Conservation (phyloP, 1,139 yeast genomes). For the Geotrichum histeridarum region DNA sequence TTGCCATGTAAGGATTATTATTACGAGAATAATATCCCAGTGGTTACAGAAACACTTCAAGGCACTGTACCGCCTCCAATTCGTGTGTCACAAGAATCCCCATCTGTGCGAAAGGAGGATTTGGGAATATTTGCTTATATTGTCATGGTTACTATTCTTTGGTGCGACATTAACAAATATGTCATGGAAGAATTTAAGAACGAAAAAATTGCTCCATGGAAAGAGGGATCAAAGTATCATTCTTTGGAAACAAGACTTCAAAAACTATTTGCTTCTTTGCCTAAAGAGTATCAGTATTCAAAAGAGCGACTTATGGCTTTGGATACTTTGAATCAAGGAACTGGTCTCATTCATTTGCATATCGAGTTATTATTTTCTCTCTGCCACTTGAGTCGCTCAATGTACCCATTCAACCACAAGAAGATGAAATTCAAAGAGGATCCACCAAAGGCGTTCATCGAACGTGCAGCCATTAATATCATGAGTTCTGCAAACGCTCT, state of each 20-base stretch:
- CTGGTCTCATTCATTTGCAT: slow-evolving; percentile 30
- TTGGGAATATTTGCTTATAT: slow-evolving; percentile 32
- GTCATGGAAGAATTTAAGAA: slow-evolving; percentile 23
- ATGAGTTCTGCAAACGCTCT: slow-evolving; percentile 35
- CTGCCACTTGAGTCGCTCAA: slow-evolving; percentile 28
- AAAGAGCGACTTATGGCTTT: slow-evolving; percentile 24
- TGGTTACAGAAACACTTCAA: slow-evolving; percentile 29
- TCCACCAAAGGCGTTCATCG: slow-evolving; percentile 32
- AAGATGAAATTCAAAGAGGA: slow-evolving; percentile 20
- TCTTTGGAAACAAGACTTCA: slow-evolving; percentile 19
- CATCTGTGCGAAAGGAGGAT: slow-evolving; percentile 11
- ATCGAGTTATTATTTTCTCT: slow-evolving; percentile 26
- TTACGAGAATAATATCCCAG: slow-evolving; percentile 32
- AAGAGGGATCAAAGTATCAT: slow-evolving; percentile 22
- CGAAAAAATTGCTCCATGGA: slow-evolving; percentile 29
- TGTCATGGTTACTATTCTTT: slow-evolving; percentile 32
- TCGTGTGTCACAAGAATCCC: slow-evolving; percentile 9
- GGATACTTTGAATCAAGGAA: slow-evolving; percentile 25
- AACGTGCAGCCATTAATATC: slow-evolving; percentile 31
- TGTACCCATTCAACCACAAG: slow-evolving; percentile 25
- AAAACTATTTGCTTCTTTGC: slow-evolving; percentile 21
- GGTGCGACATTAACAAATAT: slow-evolving; percentile 35
- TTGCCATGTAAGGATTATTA: slow-evolving; percentile 35
- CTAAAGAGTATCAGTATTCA: slow-evolving; percentile 27
- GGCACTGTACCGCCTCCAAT: slow-evolving; percentile 18